Base-by-base conservation (phyloP, 306 rosid species). In the Dryas drummondii region DNA sequence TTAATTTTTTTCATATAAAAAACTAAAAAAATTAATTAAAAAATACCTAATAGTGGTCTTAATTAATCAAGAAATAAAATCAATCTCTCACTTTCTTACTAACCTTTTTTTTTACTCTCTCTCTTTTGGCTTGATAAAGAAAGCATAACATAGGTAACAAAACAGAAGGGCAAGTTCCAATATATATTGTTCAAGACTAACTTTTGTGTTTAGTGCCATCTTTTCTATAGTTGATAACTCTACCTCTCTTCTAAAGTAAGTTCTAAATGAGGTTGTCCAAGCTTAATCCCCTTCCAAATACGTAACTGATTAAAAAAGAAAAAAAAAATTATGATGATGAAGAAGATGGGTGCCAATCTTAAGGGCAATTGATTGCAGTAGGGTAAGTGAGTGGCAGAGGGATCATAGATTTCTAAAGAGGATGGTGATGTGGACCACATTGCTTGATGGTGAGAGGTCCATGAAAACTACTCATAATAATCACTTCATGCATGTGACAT, bases 381-480 rank as follows among this genome's bases (percentile, higher is more conserved):
- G 85, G 85, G 82, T 79, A 68, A 82, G 82, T 79, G 87, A 85
- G 86, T 79, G 89, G 90, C 82, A 79, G 85, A 76, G 78, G 47
- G 44, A 80, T 67, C 46, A 59, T 78, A 55, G 71, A 79, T 83
- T 79, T 86, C 82, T 75, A 41, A 78, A 63, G 52, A 52, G 50
- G 90, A 88, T 82, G 76, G 80, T 82, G 83, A 82, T 67, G 84
- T 88, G 89, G 90, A 81, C 90, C 93, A 85, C 88, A 78, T 49
- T 65, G 77, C 45, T 53, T 73, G 86, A 82, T 78, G 48, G 66
- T 58, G 84, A 80, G 82, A 71, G 81, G 75, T 73, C 75, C 76
- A 75, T 78, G 76, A 79, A 53, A 44, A 52, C 58, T 47, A 17
- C n/a, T 47, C 66, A 66, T 48, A 9, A 51, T 56, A 67, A 51